Conservation (phyloP, 2,329 filamentous ascomycete genomes). For the Claviceps sp. region DNA sequence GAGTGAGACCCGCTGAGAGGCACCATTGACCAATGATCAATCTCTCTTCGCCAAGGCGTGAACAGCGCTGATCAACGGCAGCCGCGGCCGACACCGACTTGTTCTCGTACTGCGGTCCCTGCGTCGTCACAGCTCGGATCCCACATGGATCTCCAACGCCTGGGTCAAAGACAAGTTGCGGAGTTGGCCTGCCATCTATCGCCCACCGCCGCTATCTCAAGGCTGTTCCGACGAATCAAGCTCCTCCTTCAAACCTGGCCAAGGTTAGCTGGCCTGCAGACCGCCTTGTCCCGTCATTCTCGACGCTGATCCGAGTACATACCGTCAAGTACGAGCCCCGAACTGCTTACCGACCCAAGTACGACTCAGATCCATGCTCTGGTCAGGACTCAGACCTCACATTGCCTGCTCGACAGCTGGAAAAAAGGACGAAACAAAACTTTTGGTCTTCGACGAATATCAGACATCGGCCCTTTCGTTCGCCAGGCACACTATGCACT, state of each 20-base stretch:
- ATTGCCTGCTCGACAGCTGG: background rate
- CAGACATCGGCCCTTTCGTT: background rate
- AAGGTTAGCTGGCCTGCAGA: conserved; percentile 2
- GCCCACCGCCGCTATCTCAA: background rate
- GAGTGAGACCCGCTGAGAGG: no score
- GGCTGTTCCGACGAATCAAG: background rate
- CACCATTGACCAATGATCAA: no score
- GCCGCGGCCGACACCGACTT: no score
- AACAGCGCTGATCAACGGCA: background rate
- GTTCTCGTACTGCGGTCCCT: background rate
- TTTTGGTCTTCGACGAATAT: background rate
- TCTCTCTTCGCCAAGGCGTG: no score
- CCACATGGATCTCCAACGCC: background rate
- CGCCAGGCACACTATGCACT: conserved; percentile 5
- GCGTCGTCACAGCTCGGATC: background rate
- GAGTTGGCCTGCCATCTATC: background rate
- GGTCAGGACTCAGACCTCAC: background rate
- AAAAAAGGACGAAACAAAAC: background rate
- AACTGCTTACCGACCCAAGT: background rate
- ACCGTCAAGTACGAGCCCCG: background rate
- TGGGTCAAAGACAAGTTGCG: background rate
- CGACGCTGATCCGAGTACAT: background rate
- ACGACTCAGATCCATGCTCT: background rate
- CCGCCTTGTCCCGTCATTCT: background rate
- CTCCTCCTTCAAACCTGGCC: no score